Conservation (phyloP, 208 protist species). For the Crithidia brevicula region DNA sequence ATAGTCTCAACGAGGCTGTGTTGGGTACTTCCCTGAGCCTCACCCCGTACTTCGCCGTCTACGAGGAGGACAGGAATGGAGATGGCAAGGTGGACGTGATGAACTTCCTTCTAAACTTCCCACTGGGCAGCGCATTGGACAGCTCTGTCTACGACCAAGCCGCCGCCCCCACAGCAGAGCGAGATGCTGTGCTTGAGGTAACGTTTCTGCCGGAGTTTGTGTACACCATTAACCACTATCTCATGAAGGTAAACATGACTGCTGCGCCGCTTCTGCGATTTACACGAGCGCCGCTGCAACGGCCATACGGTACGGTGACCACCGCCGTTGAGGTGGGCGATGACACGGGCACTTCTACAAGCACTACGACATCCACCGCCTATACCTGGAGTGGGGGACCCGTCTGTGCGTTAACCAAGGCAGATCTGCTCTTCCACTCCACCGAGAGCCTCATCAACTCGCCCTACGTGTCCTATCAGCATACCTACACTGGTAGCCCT, state of each 20-base stretch:
- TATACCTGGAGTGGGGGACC: constrained; percentile 34
- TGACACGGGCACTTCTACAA: constrained; percentile 41
- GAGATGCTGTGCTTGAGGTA: constrained; percentile 56
- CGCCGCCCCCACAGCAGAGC: constrained; percentile 21
- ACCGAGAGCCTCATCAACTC: constrained; percentile 54
- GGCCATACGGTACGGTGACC: constrained; percentile 7
- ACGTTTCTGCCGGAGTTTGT: constrained; percentile 79
- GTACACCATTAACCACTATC: constrained; percentile 57
- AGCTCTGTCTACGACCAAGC: constrained; percentile 26
- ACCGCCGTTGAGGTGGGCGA: constrained; percentile 7
- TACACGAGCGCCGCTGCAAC: constrained; percentile 6
- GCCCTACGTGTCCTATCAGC: constrained; percentile 53
- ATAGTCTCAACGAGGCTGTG: constrained; percentile 57
- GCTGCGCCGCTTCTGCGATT: constrained; percentile 69
- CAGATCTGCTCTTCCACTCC: constrained; percentile 64
- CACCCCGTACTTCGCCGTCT: constrained; percentile 63
- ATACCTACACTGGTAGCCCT: constrained; percentile 57
- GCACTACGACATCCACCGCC: neutral
- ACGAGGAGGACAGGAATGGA: constrained; percentile 50
- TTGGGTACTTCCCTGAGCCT: constrained; percentile 39
- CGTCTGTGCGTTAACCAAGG: constrained; percentile 64
- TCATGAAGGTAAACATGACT: constrained; percentile 67
- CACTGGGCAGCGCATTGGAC: constrained; percentile 43
- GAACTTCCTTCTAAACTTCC: constrained; percentile 61
- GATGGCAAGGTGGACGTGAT: constrained; percentile 43